Evolutionary conservation across 2,329 filamentous ascomycete genomes (phyloP).

Genomic region (Rugonectria rugulosa): DNA sequence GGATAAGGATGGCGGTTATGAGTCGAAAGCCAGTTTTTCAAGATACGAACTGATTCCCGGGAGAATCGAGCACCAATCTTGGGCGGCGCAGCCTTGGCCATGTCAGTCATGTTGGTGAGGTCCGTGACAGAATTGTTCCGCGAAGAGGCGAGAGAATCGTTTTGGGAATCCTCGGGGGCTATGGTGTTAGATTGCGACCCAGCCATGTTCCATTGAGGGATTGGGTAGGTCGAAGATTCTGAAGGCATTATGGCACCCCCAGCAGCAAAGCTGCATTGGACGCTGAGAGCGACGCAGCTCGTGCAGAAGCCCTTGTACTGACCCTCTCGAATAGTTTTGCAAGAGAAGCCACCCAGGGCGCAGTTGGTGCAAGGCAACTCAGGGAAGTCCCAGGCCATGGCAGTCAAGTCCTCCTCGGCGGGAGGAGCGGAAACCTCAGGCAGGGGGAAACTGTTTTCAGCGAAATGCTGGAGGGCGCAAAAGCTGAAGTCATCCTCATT

Average conservation of each 20-base stretch:
- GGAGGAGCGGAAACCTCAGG: conserved; percentile 41
- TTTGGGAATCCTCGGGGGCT: conserved; percentile 35
- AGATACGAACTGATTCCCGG: conserved; percentile 76
- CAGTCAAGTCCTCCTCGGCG: conserved; percentile 40
- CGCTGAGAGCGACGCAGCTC: conserved; percentile 66
- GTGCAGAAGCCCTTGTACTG: conserved; percentile 67
- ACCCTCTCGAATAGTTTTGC: conserved; percentile 68
- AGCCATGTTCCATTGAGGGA: conserved; percentile 55
- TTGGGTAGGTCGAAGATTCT: conserved; percentile 49
- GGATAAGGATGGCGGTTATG: conserved; percentile 88
- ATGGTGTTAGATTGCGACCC: conserved; percentile 52
- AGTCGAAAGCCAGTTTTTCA: conserved; percentile 85
- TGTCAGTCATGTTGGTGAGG: conserved; percentile 37
- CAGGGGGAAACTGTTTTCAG: conserved; percentile 47
- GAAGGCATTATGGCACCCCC: conserved; percentile 45
- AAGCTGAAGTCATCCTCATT: conserved; percentile 68
- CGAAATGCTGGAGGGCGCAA: conserved; percentile 66
- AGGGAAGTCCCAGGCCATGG: conserved; percentile 50
- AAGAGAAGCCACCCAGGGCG: conserved; percentile 60
- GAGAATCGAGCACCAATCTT: conserved; percentile 82
- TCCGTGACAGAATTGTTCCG: conserved; percentile 39
- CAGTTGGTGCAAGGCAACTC: conserved; percentile 62
- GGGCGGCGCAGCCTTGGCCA: conserved; percentile 48
- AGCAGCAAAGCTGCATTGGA: conserved; percentile 64
- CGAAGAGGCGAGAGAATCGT: conserved; percentile 35